Percentiles rank a stretch among this genome's conserved stretches.
Conservation (phyloP, 306 rosid genomes). For the Sesbania bispinosa region DNA sequence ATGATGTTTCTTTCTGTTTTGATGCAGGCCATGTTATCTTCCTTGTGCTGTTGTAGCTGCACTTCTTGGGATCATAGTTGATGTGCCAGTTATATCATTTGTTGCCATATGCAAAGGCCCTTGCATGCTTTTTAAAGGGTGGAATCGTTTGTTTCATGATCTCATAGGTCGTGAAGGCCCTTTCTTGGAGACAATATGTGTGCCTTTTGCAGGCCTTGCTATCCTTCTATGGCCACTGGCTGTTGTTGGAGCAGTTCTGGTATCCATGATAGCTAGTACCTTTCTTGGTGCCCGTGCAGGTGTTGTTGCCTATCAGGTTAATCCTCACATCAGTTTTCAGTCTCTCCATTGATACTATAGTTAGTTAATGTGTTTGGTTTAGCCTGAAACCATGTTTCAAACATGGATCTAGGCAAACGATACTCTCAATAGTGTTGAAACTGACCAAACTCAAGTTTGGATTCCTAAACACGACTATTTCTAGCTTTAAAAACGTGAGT, state of each 20-base stretch:
- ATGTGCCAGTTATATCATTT: conserved; percentile 60
- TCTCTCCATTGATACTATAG: neutral
- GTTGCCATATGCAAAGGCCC: conserved; percentile 67
- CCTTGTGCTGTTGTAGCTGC: conserved; percentile 67
- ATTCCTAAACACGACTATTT: too few species aligned
- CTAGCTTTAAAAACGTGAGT: too few species aligned
- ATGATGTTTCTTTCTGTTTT: neutral
- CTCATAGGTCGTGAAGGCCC: conserved; percentile 99
- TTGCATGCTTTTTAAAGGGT: conserved; percentile 93
- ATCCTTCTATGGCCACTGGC: conserved; percentile 93
- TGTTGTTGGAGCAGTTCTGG: conserved; percentile 72
- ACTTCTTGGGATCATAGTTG: conserved; percentile 63
- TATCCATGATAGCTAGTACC: conserved; percentile 58
- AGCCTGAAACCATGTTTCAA: too few species aligned
- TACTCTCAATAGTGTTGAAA: too few species aligned
- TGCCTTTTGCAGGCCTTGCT: conserved; percentile 94
- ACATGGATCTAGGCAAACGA: too few species aligned
- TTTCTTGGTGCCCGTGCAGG: conserved; percentile 84
- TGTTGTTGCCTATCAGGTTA: conserved; percentile 75
- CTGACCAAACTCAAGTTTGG: too few species aligned
- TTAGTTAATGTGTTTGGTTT: neutral
- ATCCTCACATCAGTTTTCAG: neutral
- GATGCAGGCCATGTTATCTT: conserved; percentile 61
- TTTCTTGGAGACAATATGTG: conserved; percentile 95
- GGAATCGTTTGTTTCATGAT: conserved; percentile 91